phyloP scores from a whole-genome alignment of 1,139 yeast genomes.

The Pneumocystis murina region DNA sequence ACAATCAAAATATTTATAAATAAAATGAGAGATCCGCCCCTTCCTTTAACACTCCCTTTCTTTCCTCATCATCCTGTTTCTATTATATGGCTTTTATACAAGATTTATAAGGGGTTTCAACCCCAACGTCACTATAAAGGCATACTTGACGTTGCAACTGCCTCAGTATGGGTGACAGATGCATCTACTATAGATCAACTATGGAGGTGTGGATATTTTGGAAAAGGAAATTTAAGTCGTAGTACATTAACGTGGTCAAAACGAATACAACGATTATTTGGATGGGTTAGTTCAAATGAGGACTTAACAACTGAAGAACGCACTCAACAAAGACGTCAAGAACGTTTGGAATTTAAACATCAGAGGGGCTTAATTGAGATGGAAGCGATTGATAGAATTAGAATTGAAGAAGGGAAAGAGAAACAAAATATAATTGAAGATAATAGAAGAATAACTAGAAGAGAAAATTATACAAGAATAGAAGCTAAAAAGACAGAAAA shows the following conservation, averaged over 20 bases:
- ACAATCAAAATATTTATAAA: no score
- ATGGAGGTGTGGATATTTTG: constrained; percentile 86
- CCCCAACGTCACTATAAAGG: not conserved
- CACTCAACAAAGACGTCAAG: constrained; percentile 56
- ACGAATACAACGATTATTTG: constrained; percentile 44
- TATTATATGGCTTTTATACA: not conserved
- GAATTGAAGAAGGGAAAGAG: constrained; percentile 13
- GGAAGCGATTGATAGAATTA: constrained; percentile 19
- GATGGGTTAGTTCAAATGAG: constrained; percentile 25
- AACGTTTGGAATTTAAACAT: constrained; percentile 55
- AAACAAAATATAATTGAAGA: not conserved
- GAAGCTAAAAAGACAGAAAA: constrained; percentile 21
- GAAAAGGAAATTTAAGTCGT: constrained; percentile 77
- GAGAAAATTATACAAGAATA: constrained; percentile 16
- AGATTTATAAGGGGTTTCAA: not conserved
- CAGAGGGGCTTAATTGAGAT: constrained; percentile 31
- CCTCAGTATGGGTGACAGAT: constrained; percentile 21
- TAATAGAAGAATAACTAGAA: constrained; percentile 9
- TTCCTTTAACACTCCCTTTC: no score
- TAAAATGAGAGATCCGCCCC: no score
- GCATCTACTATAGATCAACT: constrained; percentile 38
- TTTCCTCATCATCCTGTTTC: not conserved
- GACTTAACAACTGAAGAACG: constrained; percentile 52
- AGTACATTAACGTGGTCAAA: constrained; percentile 83
- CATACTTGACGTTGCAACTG: not conserved